Evolutionary conservation across 306 rosid genomes (phyloP).

Genomic region (Dalbergia oliveri): DNA sequence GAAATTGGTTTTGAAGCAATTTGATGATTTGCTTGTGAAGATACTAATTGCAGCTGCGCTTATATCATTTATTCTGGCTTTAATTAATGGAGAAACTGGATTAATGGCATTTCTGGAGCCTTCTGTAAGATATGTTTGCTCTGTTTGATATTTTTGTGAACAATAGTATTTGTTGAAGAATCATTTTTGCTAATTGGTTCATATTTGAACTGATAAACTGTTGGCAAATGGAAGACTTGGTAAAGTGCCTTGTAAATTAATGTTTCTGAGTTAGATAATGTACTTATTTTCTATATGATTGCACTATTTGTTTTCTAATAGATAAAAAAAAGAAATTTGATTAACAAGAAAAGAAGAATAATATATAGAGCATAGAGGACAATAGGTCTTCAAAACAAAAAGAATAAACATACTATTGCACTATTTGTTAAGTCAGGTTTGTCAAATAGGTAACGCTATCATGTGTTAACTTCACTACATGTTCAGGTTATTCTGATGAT

Average conservation of each 20-base stretch:
- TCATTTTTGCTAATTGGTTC: not conserved
- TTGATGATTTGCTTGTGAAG: conserved; percentile 97
- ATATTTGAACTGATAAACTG: conserved; percentile 3
- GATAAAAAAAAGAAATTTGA: no score
- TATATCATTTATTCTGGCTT: conserved; percentile 84
- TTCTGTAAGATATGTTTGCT: conserved; percentile 69
- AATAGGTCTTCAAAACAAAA: no score
- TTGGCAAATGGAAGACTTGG: conserved; percentile 22
- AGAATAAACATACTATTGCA: not conserved
- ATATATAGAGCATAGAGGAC: no score
- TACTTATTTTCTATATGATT: not conserved
- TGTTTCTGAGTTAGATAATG: conserved; percentile 30
- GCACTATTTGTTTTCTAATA: not conserved
- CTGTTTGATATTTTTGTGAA: conserved; percentile 29
- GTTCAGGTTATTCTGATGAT: conserved; percentile 91
- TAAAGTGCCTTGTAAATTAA: conserved; percentile 8
- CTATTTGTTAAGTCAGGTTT: conserved; percentile 8
- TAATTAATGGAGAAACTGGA: conserved; percentile 94
- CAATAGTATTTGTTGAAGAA: conserved; percentile 25
- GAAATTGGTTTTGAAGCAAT: conserved; percentile 95
- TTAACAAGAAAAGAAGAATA: no score
- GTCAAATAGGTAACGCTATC: conserved; percentile 22
- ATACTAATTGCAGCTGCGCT: conserved; percentile 88
- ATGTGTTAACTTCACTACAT: conserved; percentile 35
- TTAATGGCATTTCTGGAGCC: conserved; percentile 97